Base-by-base conservation (phyloP, 2,329 filamentous ascomycete species). In the Sclerotinia nivalis region DNA sequence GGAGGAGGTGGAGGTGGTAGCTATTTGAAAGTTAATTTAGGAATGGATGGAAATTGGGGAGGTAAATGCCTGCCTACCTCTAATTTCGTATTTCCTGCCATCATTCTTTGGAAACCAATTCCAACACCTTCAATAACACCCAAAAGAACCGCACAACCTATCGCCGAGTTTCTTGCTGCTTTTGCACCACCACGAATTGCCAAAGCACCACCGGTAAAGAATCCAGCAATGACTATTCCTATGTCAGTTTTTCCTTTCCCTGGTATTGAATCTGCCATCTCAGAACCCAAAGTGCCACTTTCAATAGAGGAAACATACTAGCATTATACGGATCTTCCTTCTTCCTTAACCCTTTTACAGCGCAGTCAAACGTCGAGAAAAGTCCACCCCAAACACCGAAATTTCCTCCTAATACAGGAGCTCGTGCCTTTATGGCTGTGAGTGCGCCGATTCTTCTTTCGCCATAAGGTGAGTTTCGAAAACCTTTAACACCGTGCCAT, bases 321-420 rank as follows among this genome's bases (percentile, higher is more conserved):
- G 94, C 93, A 83, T 98, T 98, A 84, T 93, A 98, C 20, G 96
- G 93, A 80, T 98, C 96, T 82, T 99, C 96, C 89, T 97, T 98
- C 86, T 96, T 93, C 74, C 93, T 86, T 69, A 95, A 84, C 70
- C 95, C 95, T 86, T 98, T 99, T 72, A 97, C 92, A 31, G 94
- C 92, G 84, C 96, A 99, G 83, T 99, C 96, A 79, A 95, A 98
- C 72, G 93, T 96, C 77, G 90, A 93, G 86, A 98, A 98, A 70
- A 98, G 84, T 75, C 96, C 96, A 79, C 96, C 95, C 95, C 96
- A 98, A 70, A 97, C 93, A 77, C 95, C 95, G 77, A 98, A 99
- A 85, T 99, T 99, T 78, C 96, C 96, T 78, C 96, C 96, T 61
- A 98, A 87, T 47, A 98, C 95, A 2, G 96, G 96, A 55, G 96